Evolutionary conservation across 352 stramenopile species (phyloP).

Genomic region (Pythium periplocum): DNA sequence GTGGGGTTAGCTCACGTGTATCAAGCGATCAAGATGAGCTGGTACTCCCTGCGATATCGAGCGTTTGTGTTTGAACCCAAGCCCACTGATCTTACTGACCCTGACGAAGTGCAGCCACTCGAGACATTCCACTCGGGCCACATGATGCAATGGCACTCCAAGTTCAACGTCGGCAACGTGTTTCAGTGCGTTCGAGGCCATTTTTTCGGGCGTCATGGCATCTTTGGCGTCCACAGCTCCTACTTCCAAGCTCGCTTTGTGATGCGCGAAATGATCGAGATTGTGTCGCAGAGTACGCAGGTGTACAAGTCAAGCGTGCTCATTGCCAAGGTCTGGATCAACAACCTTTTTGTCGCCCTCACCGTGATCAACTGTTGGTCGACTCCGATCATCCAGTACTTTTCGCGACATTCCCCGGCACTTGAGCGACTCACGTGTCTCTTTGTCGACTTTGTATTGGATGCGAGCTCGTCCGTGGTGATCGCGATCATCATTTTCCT

Average conservation of each 20-base stretch:
- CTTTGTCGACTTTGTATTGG: conserved; percentile 21
- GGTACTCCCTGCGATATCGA: conserved; percentile 5
- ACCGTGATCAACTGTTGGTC: conserved; percentile 36
- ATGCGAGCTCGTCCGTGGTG: conserved; percentile 19
- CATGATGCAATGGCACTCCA: too few species aligned
- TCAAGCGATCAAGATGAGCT: conserved; percentile 12
- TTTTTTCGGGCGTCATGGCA: conserved; percentile 16
- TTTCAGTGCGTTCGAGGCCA: not conserved
- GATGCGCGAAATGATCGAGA: conserved; percentile 31
- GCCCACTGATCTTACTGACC: too few species aligned
- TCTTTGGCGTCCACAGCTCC: conserved; percentile 32
- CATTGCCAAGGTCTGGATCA: conserved; percentile 45
- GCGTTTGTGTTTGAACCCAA: conserved; percentile 4
- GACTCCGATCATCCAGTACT: conserved; percentile 19
- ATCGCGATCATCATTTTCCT: conserved; percentile 32
- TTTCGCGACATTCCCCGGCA: conserved; percentile 15
- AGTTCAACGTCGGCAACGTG: too few species aligned
- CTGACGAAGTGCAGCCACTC: not conserved
- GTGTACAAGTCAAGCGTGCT: conserved; percentile 35
- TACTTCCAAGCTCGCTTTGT: conserved; percentile 25
- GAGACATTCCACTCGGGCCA: not conserved
- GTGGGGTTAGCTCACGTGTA: conserved; percentile 3
- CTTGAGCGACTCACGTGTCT: conserved; percentile 24
- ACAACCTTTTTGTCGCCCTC: conserved; percentile 36
- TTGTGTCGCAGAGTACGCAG: conserved; percentile 33